Base-by-base conservation (phyloP, 2,329 filamentous ascomycete genomes). In the Tolypocladium ovalisporum region DNA sequence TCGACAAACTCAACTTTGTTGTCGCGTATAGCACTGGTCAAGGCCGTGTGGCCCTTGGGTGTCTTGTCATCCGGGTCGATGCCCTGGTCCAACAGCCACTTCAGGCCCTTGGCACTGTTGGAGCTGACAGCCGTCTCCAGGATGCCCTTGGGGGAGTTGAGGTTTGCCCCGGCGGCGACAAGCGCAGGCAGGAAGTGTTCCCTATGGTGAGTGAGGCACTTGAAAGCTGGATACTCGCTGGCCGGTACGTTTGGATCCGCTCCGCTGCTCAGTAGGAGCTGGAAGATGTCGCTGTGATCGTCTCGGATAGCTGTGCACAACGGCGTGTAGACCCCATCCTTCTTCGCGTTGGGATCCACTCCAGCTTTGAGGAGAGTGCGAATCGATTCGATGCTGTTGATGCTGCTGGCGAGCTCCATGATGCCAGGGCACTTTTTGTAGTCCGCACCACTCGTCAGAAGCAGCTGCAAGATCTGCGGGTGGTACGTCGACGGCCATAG, bases 231-330 rank as follows among this genome's bases (percentile, higher is more conserved):
- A 63, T 85, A 87, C 64, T 88, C 85, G 52, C 80, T 78, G 0
- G 84, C 83, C 8, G 77, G 77, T 0, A 83, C 67, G 62, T 88
- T 88, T 17, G 84, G 82, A 60, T 87, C 79, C 0, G 85, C 85
- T 4, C 81, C 79, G 62, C 77, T 76, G 54, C 68, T 67, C 19
- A 84, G 72, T 4, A 88, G 76, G 15, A 86, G 77, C 17, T 79
- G 73, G 54, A 88, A 77, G 40, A 88, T 82, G 17, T 87, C 82
- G 27, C 73, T 66, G 53, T 81, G 78, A 65, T 88, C 81, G 68
- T 88, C 85, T 27, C 85, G 83, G 61, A 88, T 88, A 0, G 85
- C 77, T 0, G 84, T 83, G 71, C 85, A 88, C 0, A 88, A 74
- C 0, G 85, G 85, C 0, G 85, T 88, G 68, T 86, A 88, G 36